phyloP scores from a whole-genome alignment of 2,329 filamentous ascomycete species.

The Paecilomyces sp. region DNA sequence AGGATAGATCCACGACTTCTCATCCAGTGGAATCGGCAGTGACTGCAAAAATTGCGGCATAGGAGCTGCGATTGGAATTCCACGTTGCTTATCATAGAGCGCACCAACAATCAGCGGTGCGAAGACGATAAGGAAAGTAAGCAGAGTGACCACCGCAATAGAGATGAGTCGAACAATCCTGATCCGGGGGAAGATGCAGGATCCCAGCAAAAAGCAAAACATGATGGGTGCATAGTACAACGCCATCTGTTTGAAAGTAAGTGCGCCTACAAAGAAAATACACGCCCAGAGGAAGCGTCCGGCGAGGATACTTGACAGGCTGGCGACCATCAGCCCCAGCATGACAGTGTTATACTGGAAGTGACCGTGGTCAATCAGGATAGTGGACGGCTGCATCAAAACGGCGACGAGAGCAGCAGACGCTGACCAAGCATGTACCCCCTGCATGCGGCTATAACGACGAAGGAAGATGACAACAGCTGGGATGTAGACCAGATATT shows the following conservation, averaged over 20 bases:
- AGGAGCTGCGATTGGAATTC: conserved; percentile 54
- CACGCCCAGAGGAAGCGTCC: conserved; percentile 81
- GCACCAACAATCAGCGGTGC: conserved; percentile 68
- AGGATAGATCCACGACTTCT: conserved; percentile 64
- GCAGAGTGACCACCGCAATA: conserved; percentile 66
- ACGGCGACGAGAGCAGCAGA: conserved; percentile 83
- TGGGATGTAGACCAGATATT: conserved; percentile 84
- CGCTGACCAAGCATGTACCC: conserved; percentile 72
- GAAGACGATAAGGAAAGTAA: conserved; percentile 68
- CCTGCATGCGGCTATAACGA: conserved; percentile 67
- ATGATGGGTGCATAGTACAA: conserved; percentile 92
- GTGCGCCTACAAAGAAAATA: conserved; percentile 83
- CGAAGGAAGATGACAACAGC: conserved; percentile 79
- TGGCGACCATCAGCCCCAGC: conserved; percentile 82
- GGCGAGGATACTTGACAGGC: conserved; percentile 81
- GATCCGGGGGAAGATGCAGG: conserved; percentile 69
- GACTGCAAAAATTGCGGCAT: conserved; percentile 55
- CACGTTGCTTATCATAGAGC: conserved; percentile 59
- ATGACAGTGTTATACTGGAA: conserved; percentile 99
- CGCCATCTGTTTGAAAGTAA: conserved; percentile 99
- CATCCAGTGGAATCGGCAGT: conserved; percentile 54
- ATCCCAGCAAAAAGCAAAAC: conserved; percentile 84
- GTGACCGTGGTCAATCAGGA: conserved; percentile 89
- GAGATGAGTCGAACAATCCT: conserved; percentile 62
- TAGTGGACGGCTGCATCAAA: conserved; percentile 82